phyloP scores from a whole-genome alignment of 768 basidiomycete species.

The Amanita molliuscula region DNA sequence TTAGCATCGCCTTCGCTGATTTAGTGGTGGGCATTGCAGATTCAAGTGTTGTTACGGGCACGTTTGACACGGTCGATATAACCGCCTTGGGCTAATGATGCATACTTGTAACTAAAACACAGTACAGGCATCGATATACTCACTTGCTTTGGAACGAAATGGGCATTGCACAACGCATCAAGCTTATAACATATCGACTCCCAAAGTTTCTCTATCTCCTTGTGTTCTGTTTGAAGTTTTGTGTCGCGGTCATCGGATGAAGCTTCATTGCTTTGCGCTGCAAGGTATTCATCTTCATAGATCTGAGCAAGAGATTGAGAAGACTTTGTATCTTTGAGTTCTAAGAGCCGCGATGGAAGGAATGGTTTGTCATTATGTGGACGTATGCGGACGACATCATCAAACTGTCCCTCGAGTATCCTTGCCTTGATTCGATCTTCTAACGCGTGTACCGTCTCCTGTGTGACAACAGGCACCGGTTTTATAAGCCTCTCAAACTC shows the following conservation, averaged over 20 bases:
- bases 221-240: constrained; percentile 81
- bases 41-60: constrained; percentile 75
- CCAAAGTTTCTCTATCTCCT: constrained; percentile 77
- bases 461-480: constrained; percentile 81
- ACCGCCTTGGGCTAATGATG: constrained; percentile 67
- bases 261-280: constrained; percentile 45
- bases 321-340: constrained; percentile 84
- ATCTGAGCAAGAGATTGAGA: constrained; percentile 88
- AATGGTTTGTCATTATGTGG: constrained; percentile 78
- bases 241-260: constrained; percentile 74
- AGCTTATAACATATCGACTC: constrained; percentile 79
- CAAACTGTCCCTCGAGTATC: constrained; percentile 76
- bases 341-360: constrained; percentile 81
- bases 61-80: constrained; percentile 77
- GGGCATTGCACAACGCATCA: constrained; percentile 90
- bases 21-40: constrained; percentile 82
- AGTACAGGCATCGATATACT: constrained; percentile 16
- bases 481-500: constrained; percentile 91
- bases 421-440: constrained; percentile 89
- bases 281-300: constrained; percentile 87
- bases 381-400: constrained; percentile 84
- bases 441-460: constrained; percentile 69
- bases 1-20: constrained; percentile 69
- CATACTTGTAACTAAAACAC: background rate
- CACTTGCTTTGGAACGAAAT: constrained; percentile 92